These are phyloP conservation scores for Agapanthus africanus DNA, from an alignment of 106 monocot genomes.

Conservation along the genomic window DNA sequence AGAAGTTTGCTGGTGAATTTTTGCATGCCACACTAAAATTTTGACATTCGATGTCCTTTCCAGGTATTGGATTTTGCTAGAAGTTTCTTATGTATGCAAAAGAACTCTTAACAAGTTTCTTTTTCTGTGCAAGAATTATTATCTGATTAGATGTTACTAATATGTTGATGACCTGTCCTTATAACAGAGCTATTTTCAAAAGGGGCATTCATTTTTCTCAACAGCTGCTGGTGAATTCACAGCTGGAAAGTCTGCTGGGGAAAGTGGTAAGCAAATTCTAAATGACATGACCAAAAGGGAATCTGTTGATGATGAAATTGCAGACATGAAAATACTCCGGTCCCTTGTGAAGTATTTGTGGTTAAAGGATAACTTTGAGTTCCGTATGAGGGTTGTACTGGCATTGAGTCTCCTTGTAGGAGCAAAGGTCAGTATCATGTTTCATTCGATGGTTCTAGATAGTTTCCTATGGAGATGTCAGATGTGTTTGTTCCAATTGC, in stretches of 20 bases:
- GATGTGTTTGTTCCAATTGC: no score
- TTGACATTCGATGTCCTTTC: neutral
- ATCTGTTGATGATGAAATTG: constrained; percentile 44
- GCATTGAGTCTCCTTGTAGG: constrained; percentile 76
- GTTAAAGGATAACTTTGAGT: constrained; percentile 72
- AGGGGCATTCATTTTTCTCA: constrained; percentile 50
- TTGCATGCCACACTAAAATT: neutral
- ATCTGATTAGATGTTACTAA: neutral
- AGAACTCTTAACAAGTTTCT: neutral
- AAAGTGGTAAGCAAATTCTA: constrained; percentile 27
- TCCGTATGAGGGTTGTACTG: constrained; percentile 53
- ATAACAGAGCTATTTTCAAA: constrained; percentile 32
- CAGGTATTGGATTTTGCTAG: neutral
- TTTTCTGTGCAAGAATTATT: neutral
- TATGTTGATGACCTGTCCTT: neutral
- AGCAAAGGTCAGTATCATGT: constrained; percentile 56
- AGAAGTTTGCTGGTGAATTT: no score
- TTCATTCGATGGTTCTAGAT: neutral
- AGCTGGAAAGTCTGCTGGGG: constrained; percentile 12
- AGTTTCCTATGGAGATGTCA: neutral
- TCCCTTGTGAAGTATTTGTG: constrained; percentile 70
- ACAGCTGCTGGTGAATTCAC: constrained; percentile 38
- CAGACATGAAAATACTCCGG: constrained; percentile 54
- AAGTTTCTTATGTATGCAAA: neutral
- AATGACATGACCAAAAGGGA: constrained; percentile 21